Evolutionary conservation across 176 grass and related monocot genomes (phyloP), one percentile per base, ranked within the genome.

Genomic region (Bothriochloa decipiens): DNA sequence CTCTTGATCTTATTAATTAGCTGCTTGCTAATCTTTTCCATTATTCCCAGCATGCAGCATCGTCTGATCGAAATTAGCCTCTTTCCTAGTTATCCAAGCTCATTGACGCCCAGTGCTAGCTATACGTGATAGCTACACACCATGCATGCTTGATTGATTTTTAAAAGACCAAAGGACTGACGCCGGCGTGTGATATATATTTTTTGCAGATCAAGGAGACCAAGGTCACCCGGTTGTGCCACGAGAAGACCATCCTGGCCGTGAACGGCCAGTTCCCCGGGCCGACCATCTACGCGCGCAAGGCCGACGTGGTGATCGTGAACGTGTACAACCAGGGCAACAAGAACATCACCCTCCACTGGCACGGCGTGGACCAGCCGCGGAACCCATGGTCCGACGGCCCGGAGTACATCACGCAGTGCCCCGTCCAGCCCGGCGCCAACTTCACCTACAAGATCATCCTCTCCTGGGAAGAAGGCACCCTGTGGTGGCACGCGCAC

Each of bases 261-360:
- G 93, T 95, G 27, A 95, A 95, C 55, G 93, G 90, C 1, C 82
- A 90, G 74, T 95, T 81, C 75, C 93, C 93, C 3, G 90, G 93
- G 15, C 93, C 93, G 25, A 60, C 55, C 55, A 60, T 60, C 55
- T 60, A 60, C 55, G 55, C 55, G 3, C 55, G 55, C 22, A 23
- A 78, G 16, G 85, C 75, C 16, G 88, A 90, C 25, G 65, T 83
- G 23, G 83, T 92, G 18, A 15, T 90, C 22, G 93, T 95, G 32
- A 93, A 91, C 14, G 88, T 93, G 27, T 61, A 83, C 83, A 96
- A 96, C 84, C 70, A 85, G 28, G 94, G 86, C 70, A 43, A 86
- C 9, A 84, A 92, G 10, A 92, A 95, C 75, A 92, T 95, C 79
- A 95, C 93, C 53, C 63, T 95, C 49, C 93, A 92, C 80, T 92